A percentile compares a stretch with the other conserved stretches of the same genome.
These are phyloP conservation scores for Starmera amethionina DNA, from an alignment of 805 yeast species.

Conservation along the genomic window DNA sequence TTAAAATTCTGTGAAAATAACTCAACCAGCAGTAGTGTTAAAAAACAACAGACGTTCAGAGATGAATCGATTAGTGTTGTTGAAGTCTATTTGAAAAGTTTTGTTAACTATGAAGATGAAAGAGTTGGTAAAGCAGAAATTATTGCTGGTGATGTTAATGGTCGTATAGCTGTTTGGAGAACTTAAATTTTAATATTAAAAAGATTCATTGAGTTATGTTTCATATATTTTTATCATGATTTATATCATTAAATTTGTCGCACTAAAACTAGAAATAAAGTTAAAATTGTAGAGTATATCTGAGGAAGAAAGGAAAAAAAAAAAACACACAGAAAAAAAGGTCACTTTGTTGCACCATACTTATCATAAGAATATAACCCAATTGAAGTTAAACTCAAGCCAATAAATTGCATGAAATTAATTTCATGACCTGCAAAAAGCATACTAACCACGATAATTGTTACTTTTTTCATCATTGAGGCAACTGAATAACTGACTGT, in stretches of 20 bases:
- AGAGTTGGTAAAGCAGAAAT: constrained; percentile 30
- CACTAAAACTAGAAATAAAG: not conserved
- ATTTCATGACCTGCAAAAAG: constrained; percentile 43
- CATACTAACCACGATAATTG: constrained; percentile 72
- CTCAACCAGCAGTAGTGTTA: not conserved
- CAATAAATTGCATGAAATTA: constrained; percentile 35
- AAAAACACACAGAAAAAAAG: not conserved
- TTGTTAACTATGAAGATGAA: constrained; percentile 25
- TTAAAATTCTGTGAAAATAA: constrained; percentile 13
- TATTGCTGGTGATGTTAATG: constrained; percentile 44
- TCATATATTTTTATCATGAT: not conserved
- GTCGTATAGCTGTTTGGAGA: constrained; percentile 40
- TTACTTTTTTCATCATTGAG: constrained; percentile 80
- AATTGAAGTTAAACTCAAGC: constrained; percentile 38
- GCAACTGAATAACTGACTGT: constrained; percentile 85
- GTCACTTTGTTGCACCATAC: constrained; percentile 31
- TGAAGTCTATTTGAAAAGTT: constrained; percentile 23
- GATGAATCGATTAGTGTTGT: constrained; percentile 20
- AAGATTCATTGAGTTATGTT: too few relatives aligned
- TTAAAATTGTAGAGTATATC: not conserved
- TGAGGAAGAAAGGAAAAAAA: not conserved
- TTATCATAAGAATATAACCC: constrained; percentile 58
- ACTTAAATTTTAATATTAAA: too few relatives aligned
- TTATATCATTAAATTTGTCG: too few relatives aligned
- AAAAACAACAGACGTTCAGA: constrained; percentile 4